Evolutionary conservation across 768 basidiomycete species (phyloP).

Genomic region (Amanita pallidorosea): DNA sequence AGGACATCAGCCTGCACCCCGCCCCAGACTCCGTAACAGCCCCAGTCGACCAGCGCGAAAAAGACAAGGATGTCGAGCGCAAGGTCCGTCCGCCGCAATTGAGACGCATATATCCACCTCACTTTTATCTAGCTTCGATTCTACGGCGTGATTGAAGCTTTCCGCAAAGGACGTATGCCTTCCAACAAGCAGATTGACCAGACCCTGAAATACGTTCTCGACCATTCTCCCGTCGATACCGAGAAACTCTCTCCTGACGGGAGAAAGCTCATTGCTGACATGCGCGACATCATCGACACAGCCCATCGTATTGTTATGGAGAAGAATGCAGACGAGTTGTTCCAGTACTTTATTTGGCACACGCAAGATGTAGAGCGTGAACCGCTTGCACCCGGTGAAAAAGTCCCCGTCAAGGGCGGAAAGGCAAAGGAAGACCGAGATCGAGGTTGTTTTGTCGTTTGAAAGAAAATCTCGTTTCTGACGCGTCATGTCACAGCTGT

Average conservation of each 20-base stretch:
- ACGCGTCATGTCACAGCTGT: slow-evolving; percentile 36
- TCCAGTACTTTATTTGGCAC: slow-evolving; percentile 87
- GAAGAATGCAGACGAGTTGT: slow-evolving; percentile 86
- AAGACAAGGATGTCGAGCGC: slow-evolving; percentile 70
- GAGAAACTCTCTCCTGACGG: slow-evolving; percentile 69
- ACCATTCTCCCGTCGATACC: slow-evolving; percentile 46
- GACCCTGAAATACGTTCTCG: slow-evolving; percentile 55
- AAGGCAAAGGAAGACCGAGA: slow-evolving; percentile 50
- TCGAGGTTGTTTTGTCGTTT: slow-evolving; percentile 32
- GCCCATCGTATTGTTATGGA: slow-evolving; percentile 57
- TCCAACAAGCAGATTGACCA: slow-evolving; percentile 73
- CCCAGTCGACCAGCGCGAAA: slow-evolving; percentile 48
- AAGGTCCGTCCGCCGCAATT: slow-evolving; percentile 32
- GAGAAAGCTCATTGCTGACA: slow-evolving; percentile 62
- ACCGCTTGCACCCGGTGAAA: slow-evolving; percentile 15
- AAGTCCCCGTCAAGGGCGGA: slow-evolving; percentile 36
- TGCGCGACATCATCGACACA: slow-evolving; percentile 73
- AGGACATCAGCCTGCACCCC: slow-evolving; percentile 54
- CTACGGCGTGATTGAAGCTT: slow-evolving; percentile 73
- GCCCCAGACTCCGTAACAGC: slow-evolving; percentile 47
- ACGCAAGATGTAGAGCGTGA: slow-evolving; percentile 42
- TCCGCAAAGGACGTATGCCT: slow-evolving; percentile 71
- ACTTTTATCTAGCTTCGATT: slow-evolving; percentile 42
- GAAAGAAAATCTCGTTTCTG: slow-evolving; percentile 2
- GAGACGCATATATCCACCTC: slow-evolving; percentile 1